Conservation (phyloP, 192 early-diverging fungal genomes). For the Umbelopsis vinacea region DNA sequence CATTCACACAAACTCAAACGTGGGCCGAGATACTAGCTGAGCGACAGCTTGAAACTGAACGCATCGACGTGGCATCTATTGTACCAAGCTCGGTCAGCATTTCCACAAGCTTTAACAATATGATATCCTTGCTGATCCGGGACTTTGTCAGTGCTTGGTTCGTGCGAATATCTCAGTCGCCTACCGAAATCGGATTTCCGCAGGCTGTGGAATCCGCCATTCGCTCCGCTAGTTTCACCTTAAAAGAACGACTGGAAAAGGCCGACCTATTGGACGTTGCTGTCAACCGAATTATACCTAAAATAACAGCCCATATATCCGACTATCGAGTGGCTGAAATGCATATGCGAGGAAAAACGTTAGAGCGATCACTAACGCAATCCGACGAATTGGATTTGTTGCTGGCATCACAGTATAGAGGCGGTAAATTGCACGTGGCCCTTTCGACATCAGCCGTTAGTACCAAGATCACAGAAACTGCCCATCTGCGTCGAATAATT, state of each 20-base stretch:
- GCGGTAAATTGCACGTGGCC: constrained; percentile 63
- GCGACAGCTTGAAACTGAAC: neutral
- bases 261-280: constrained; percentile 68
- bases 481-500: constrained; percentile 65
- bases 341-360: constrained; percentile 45
- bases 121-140: constrained; percentile 53
- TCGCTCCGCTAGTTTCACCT: constrained; percentile 37
- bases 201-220: constrained; percentile 53
- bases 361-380: constrained; percentile 54
- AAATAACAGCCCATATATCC: constrained; percentile 72
- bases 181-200: constrained; percentile 51
- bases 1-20: neutral
- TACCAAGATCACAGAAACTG: constrained; percentile 53
- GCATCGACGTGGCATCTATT: constrained; percentile 2
- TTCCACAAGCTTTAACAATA: constrained; percentile 46
- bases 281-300: constrained; percentile 66
- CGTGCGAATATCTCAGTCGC: constrained; percentile 38
- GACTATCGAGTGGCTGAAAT: constrained; percentile 67
- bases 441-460: constrained; percentile 49
- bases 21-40: constrained; percentile 20
- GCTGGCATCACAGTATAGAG: constrained; percentile 59
- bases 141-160: constrained; percentile 70
- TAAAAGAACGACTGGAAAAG: constrained; percentile 48
- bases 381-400: constrained; percentile 60
- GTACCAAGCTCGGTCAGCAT: constrained; percentile 30